Conservation (phyloP, 257 asterid genomes). For the Rehmannia glutinosa region DNA sequence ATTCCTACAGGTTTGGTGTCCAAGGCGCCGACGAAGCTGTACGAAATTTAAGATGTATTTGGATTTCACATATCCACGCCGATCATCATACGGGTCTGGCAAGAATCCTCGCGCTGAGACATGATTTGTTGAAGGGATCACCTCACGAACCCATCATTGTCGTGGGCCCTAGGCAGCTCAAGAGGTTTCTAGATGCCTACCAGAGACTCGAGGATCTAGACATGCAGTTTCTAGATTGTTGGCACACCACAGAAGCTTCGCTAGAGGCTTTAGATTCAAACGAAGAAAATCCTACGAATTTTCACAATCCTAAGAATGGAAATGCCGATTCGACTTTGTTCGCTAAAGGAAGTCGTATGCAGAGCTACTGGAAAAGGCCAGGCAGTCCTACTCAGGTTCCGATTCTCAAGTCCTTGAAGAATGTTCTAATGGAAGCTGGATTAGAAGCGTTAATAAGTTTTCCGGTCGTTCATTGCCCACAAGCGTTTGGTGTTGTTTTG, state of each 20-base stretch:
- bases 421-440: conserved; percentile 61
- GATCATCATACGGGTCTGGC: conserved; percentile 98
- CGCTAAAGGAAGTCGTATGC: conserved; percentile 65
- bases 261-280: conserved; percentile 38
- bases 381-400: conserved; percentile 40
- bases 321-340: conserved; percentile 38
- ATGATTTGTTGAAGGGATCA: conserved; percentile 50
- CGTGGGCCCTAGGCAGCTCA: conserved; percentile 85
- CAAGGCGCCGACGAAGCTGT: conserved; percentile 81
- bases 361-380: conserved; percentile 62
- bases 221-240: conserved; percentile 89
- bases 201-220: conserved; percentile 91
- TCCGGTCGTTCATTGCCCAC: conserved; percentile 88
- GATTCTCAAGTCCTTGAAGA: conserved; percentile 41
- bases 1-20: conserved; percentile 64
- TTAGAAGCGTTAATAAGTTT: conserved; percentile 63
- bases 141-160: conserved; percentile 73
- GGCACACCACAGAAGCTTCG: conserved; percentile 59
- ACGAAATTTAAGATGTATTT: conserved; percentile 64
- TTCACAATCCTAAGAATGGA: conserved; percentile 6
- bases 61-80: conserved; percentile 98
- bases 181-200: conserved; percentile 87
- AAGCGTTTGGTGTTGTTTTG: conserved; percentile 67
- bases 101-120: conserved; percentile 79
- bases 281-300: conserved; percentile 22